These are phyloP conservation scores for Debaryomycetaceae sp. DNA, from an alignment of 1,139 yeast species.

Conservation along the genomic window DNA sequence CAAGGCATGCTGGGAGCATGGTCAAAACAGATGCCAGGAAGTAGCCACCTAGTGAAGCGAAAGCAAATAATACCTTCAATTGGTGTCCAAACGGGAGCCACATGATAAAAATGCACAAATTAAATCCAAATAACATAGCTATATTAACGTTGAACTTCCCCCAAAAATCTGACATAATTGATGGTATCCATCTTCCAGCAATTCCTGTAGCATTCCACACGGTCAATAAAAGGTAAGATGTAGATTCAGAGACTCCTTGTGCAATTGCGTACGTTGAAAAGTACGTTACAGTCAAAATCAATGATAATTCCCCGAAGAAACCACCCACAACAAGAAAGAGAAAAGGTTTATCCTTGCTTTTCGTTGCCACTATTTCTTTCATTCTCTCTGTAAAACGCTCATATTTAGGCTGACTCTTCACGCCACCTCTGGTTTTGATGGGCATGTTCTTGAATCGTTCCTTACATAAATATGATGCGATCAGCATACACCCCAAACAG, in stretches of 20 bases:
- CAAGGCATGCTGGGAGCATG: conserved; percentile 39
- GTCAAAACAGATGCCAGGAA: conserved; percentile 28
- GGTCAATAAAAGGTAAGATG: conserved; percentile 34
- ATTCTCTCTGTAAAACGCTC: conserved; percentile 4
- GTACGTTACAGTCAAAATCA: conserved; percentile 47
- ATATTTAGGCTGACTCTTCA: conserved; percentile 2
- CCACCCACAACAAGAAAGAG: conserved; percentile 30
- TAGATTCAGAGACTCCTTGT: conserved; percentile 34
- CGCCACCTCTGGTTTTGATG: conserved; percentile 1
- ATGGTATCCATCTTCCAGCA: conserved; percentile 37
- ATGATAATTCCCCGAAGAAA: conserved; percentile 53
- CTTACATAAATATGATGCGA: conserved; percentile 38
- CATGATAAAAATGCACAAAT: conserved; percentile 28
- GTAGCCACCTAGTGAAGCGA: conserved; percentile 35
- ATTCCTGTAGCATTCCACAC: conserved; percentile 40
- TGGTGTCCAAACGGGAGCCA: conserved; percentile 41
- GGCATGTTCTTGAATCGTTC: conserved; percentile 35
- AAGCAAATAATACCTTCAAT: conserved; percentile 29
- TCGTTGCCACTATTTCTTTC: conserved; percentile 6
- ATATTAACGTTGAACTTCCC: conserved; percentile 42
- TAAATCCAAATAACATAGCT: conserved; percentile 28
- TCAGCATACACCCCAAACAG: conserved; percentile 34
- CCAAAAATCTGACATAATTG: conserved; percentile 31
- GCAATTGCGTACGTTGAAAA: conserved; percentile 43
- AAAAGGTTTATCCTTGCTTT: conserved; percentile 16